Conservation (phyloP, 768 basidiomycete genomes). For the Mycena crocata region DNA sequence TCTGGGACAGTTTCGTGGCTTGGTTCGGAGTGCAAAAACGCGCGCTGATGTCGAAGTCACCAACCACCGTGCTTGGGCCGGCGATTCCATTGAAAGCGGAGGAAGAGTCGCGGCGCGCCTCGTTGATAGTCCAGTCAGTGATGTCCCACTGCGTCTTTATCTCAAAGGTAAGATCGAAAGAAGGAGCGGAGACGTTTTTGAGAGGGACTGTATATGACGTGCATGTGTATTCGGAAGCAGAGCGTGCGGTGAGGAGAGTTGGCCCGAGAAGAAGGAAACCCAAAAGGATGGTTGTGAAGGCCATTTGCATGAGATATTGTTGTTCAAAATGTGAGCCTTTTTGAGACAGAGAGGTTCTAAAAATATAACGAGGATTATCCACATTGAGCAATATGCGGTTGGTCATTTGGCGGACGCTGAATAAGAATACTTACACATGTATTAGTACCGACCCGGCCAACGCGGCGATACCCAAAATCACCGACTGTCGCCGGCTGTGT, state of each 20-base stretch:
- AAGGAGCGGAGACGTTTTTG: slow-evolving; percentile 17
- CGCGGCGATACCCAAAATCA: no score
- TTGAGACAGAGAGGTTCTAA: no score
- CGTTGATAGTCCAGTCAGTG: slow-evolving; percentile 23
- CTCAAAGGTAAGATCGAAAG: slow-evolving; percentile 19
- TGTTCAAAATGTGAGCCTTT: no score
- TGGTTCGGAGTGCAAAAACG: slow-evolving; percentile 22
- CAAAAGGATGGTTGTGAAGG: no score
- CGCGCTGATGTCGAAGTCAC: slow-evolving; percentile 23
- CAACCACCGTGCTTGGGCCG: not conserved
- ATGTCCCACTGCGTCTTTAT: slow-evolving; percentile 25
- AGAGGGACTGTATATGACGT: slow-evolving; percentile 17
- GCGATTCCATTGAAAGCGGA: slow-evolving; percentile 24
- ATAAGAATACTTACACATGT: no score
- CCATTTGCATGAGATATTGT: no score
- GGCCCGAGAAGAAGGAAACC: no score
- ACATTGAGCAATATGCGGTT: no score
- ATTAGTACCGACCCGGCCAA: no score
- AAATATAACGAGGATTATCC: no score
- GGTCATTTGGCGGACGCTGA: no score
- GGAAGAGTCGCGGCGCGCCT: slow-evolving; percentile 25
- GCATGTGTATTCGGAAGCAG: slow-evolving; percentile 13
- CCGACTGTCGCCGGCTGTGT: no score
- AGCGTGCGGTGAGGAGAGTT: not conserved
- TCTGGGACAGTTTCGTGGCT: not conserved